phyloP scores from a whole-genome alignment of 1,284 basidiomycete genomes.

The Pseudozyma tsukubaensis region DNA sequence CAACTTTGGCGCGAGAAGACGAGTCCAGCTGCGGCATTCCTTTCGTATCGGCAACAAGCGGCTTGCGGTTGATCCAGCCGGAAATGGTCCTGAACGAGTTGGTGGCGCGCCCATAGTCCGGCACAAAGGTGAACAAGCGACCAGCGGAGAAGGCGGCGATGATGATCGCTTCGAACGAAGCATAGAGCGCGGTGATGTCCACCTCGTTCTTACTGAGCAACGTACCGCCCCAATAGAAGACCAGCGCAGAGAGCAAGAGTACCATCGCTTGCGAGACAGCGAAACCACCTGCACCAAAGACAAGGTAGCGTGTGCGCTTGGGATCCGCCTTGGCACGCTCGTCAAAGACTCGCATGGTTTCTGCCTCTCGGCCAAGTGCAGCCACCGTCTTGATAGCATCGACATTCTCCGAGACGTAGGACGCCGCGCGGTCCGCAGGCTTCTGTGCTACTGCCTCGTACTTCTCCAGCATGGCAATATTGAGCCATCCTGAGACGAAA shows the following conservation, averaged over 20 bases:
- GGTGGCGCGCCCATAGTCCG: conserved; percentile 59
- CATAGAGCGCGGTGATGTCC: conserved; percentile 46
- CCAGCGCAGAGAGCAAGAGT: conserved; percentile 65
- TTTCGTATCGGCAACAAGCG: conserved; percentile 33
- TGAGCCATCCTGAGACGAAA: conserved; percentile 60
- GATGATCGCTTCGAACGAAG: conserved; percentile 69
- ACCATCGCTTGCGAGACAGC: conserved; percentile 68
- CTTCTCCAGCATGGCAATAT: conserved; percentile 66
- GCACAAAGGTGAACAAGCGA: conserved; percentile 60
- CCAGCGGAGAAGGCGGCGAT: conserved; percentile 68
- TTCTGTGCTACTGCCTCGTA: conserved; percentile 64
- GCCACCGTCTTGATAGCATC: conserved; percentile 70
- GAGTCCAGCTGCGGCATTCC: conserved; percentile 26
- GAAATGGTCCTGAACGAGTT: conserved; percentile 52
- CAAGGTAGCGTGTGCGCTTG: conserved; percentile 55
- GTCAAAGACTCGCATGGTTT: conserved; percentile 64
- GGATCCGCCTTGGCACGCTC: conserved; percentile 41
- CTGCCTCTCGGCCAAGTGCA: conserved; percentile 69
- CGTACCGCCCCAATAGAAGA: conserved; percentile 69
- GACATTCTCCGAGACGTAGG: conserved; percentile 70
- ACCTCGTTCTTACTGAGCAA: conserved; percentile 61
- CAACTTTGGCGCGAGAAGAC: conserved; percentile 14
- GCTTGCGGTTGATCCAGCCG: conserved; percentile 58
- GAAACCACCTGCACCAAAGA: conserved; percentile 66
- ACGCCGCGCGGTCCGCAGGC: conserved; percentile 58